Evolutionary conservation across 768 basidiomycete species (phyloP), one percentile per base, ranked within the genome.

Genomic region (Pisolithus marmoratus): DNA sequence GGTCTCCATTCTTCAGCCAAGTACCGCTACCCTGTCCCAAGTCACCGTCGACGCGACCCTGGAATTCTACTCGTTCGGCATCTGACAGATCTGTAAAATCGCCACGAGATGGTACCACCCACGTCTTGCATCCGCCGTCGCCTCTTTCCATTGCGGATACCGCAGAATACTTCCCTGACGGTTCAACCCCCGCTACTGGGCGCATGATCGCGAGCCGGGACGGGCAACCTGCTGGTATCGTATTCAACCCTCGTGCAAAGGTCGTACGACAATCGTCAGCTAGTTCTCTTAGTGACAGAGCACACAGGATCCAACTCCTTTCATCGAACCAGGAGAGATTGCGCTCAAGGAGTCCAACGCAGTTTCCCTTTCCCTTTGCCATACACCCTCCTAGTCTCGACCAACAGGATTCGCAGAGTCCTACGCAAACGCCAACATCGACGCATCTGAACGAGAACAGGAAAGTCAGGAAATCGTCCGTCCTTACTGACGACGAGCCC

Each of bases 151-250:
- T 81, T 49, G 72, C 84, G 1, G 88, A 90, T 34, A 80, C 79
- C 42, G 80, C 83, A 26, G 92, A 94, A 55, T 80, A 79, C 60
- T 79, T 81, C 55, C 62, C 72, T n/a, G 79, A 81, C 4, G 78
- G 84, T 5, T 82, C 83, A n/a, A 85, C 89, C 0, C 84, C 88
- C 4, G 85, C 88, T 5, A 89, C 90, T 11, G 94, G 94, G 0
- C 77, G 95, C 7, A 79, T 97, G 47, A 87, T 98, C 36, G 90
- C 94, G 58, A 90, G 86, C 61, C 91, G 93, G 2, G 93, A 95
- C 65, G 95, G 95, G 0, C 84, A 92, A 58, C 90, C 92, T 2
- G 80, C 90, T n/a, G 95, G 94, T 11, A 94, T 99, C 52, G 90
- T 94, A 72, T 99, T 98, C 70, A 88, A 94, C 55, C 95, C 94